Evolutionary conservation across 345 rosid species (phyloP), one percentile per base, ranked within the genome.

Genomic region (Salix purpurea): DNA sequence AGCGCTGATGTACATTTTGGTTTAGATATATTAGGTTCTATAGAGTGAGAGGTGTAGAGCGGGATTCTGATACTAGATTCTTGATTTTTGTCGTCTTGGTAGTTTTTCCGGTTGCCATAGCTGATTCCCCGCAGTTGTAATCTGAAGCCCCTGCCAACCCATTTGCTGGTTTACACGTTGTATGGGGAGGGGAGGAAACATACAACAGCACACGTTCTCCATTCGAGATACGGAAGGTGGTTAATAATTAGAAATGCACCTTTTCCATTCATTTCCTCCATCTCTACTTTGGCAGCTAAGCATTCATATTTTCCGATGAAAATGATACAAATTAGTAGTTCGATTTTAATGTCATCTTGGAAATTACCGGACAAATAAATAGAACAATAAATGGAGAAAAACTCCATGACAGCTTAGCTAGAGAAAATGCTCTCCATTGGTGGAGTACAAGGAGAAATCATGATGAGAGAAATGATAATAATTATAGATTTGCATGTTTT

Each of bases 1-100:
- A 86, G 88, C 83, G 84, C 73, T 70, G 81, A 67, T 79, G 87
- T 85, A 79, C 73, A 84, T 82, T 82, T 78, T 54, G 54, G 79
- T 75, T 79, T 80, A 84, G 84, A 71, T 74, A 56, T 3, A 56
- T 3, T 74, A 74, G 80, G 64, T 74, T 56, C 24, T 77, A 67
- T 48, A 78, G 79, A 73, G 75, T 48, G 67, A 74, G 71, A 71
- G 83, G 34, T 70, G 40, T 65, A 40, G 76, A 60, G 88, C 26
- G 58, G 71, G 76, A 74, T 76, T 78, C 42, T 61, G 69, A 76
- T 62, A 72, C 58, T 40, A 70, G 7, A 36, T 34, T 16, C 73
- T 11, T 69, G 30, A 60, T n/a, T 75, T 64, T 67, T 58, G 26
- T 64, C 18, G 21, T 34, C 56, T 36, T 37, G 39, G 46, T 74